Evolutionary conservation across 768 basidiomycete genomes (phyloP).

Genomic region (Collybia mongolica): DNA sequence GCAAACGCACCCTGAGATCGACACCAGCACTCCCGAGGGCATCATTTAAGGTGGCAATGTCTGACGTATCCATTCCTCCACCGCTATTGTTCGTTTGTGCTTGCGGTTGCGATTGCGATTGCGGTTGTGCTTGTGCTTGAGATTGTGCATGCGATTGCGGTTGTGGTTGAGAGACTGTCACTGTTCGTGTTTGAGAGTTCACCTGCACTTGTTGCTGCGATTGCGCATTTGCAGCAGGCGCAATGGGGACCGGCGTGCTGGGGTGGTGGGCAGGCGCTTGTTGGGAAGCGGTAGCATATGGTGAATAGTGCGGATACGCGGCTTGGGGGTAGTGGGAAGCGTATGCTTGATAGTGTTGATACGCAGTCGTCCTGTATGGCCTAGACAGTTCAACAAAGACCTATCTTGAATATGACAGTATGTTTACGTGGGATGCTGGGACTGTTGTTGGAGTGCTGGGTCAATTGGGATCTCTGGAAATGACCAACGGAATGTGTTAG

Average conservation of each 20-base stretch:
- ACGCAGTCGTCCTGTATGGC: slow-evolving; percentile 40
- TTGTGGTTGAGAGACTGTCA: too few relatives aligned
- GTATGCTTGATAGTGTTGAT: slow-evolving; percentile 48
- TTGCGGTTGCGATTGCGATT: slow-evolving; percentile 13
- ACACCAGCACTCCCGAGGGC: slow-evolving; percentile 86
- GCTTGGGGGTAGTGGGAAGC: slow-evolving; percentile 43
- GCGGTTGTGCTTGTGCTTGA: slow-evolving; percentile 14
- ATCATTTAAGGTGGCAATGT: slow-evolving; percentile 79
- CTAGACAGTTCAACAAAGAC: slow-evolving; percentile 15
- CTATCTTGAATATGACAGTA: slow-evolving; percentile 17
- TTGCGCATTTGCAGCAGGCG: slow-evolving; percentile 7
- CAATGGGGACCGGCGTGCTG: slow-evolving; percentile 24
- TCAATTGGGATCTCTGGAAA: slow-evolving; percentile 61
- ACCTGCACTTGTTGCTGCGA: slow-evolving; percentile 9
- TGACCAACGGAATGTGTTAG: neutral
- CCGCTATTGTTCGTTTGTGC: slow-evolving; percentile 16
- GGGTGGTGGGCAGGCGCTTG: too few relatives aligned
- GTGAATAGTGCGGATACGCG: slow-evolving; percentile 46
- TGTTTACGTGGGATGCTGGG: slow-evolving; percentile 43
- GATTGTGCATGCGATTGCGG: slow-evolving; percentile 18
- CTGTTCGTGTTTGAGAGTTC: slow-evolving; percentile 17
- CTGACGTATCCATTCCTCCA: slow-evolving; percentile 56
- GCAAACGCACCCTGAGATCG: slow-evolving; percentile 65
- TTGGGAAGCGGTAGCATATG: slow-evolving; percentile 15
- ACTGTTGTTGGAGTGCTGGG: slow-evolving; percentile 65